Evolutionary conservation across 1,139 yeast genomes (phyloP), one percentile per base, ranked within the genome.

Genomic region (Pneumocystis jirovecii): DNA sequence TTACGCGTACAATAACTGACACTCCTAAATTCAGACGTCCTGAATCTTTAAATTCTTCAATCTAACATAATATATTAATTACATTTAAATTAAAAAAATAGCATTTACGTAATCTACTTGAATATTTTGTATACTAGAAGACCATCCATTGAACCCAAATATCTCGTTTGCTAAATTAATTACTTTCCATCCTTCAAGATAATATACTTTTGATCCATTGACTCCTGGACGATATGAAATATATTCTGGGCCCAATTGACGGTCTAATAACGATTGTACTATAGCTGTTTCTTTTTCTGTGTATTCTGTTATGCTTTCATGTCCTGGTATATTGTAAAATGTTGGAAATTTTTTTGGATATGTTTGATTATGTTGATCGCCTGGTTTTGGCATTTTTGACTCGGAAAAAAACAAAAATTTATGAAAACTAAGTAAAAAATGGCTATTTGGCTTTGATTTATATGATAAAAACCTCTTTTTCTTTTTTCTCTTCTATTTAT

Each of bases 211-310:
- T 21, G 70, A 69, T 5, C 77, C 76, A n/a, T 79, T 79, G 7
- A 73, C 73, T 0, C 91, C 95, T 1, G 91, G 85, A 60, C 97
- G 80, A 63, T 83, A 83, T 59, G 96, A 85, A 42, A 93, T 85
- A 72, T 84, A 91, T 74, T 91, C 97, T 0, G 97, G 97, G 0
- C 98, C 98, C 44, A 90, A 78, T 63, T 73, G 72, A 59, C 70
- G 67, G 50, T 69, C 69, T 37, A 76, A 72, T 35, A 69, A 66
- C 19, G 66, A 66, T 34, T 71, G 71, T 25, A 75, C 70, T 34
- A 67, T 65, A 3, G 65, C 64, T 37, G 61, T 63, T 64, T 73
- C 72, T 12, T 64, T 66, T 8, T 63, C 65, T 3, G 71, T 64
- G 71, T 73, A 71, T 25, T 65, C 59, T 12, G 25, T 6, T 25